Evolutionary conservation across 306 rosid species (phyloP).

Genomic region (Cicer arietinum): DNA sequence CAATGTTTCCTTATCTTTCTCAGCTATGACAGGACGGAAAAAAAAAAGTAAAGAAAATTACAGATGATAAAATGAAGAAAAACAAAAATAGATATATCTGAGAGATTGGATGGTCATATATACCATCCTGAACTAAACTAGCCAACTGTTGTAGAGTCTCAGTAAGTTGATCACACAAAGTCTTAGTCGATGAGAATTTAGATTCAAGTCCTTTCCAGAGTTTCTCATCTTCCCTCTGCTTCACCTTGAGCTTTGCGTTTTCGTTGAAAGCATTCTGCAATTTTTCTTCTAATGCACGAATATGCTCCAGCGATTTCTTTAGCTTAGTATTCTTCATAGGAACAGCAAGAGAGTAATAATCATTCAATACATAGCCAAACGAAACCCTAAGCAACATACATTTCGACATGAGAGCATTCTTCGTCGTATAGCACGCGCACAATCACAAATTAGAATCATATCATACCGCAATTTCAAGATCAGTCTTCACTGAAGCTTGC

Average conservation of each 20-base stretch:
- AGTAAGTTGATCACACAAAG: conserved; percentile 78
- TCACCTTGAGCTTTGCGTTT: conserved; percentile 86
- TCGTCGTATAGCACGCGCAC: conserved; percentile 10
- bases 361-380: conserved; percentile 26
- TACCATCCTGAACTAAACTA: conserved; percentile 84
- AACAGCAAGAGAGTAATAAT: conserved; percentile 10
- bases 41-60: conserved; percentile 8
- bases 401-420: conserved; percentile 18
- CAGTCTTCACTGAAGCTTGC: conserved; percentile 86
- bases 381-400: conserved; percentile 21
- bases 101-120: conserved; percentile 9
- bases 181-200: conserved; percentile 86
- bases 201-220: conserved; percentile 89
- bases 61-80: not conserved
- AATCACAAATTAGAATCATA: conserved; percentile 37
- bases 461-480: conserved; percentile 87
- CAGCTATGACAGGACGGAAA: conserved; percentile 58
- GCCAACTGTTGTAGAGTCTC: conserved; percentile 82
- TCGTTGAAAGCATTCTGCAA: conserved; percentile 87
- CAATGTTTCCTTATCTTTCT: conserved; percentile 73
- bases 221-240: conserved; percentile 93
- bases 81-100: not conserved
- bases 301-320: conserved; percentile 73
- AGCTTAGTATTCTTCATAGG: conserved; percentile 72
- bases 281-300: conserved; percentile 76